A percentile compares a stretch with the other conserved stretches of the same genome.
Conservation (phyloP, 2,329 filamentous ascomycete genomes). For the Allantophomopsis lycopodina region DNA sequence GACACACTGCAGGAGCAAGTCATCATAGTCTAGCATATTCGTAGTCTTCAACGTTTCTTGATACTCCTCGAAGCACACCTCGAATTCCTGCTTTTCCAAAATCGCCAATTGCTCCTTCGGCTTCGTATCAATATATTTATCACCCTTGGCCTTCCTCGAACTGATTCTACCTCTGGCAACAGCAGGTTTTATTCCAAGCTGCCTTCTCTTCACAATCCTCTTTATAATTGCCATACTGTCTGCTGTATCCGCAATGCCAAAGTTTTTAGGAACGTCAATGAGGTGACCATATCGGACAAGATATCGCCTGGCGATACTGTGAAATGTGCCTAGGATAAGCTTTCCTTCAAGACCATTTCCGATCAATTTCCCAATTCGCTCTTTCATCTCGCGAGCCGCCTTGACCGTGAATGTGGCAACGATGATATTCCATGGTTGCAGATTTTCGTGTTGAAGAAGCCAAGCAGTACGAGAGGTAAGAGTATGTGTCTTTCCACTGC, state of each 20-base stretch:
- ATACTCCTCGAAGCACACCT: constrained; percentile 63
- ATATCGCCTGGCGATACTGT: constrained; percentile 82
- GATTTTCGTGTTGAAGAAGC: constrained; percentile 58
- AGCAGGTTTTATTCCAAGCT: constrained; percentile 54
- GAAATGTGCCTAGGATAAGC: constrained; percentile 83
- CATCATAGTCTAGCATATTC: constrained; percentile 88
- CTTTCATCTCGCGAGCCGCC: constrained; percentile 85
- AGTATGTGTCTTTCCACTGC: constrained; percentile 87
- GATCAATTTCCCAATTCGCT: constrained; percentile 70
- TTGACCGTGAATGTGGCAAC: constrained; percentile 98
- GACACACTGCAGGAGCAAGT: constrained; percentile 72
- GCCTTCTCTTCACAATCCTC: constrained; percentile 66
- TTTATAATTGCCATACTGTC: constrained; percentile 72
- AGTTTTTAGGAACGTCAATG: constrained; percentile 71
- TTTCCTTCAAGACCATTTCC: constrained; percentile 62
- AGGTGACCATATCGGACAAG: constrained; percentile 70
- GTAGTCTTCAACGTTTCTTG: constrained; percentile 60
- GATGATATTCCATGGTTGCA: constrained; percentile 75
- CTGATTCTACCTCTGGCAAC: constrained; percentile 65
- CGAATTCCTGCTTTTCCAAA: constrained; percentile 49
- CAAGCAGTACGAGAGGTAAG: constrained; percentile 86
- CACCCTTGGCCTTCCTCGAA: constrained; percentile 45
- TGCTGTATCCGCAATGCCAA: constrained; percentile 77
- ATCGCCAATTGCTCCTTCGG: constrained; percentile 15
- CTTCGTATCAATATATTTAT: constrained; percentile 26